Conservation (phyloP, 176 grass and related monocot genomes). For the Avena insularis region DNA sequence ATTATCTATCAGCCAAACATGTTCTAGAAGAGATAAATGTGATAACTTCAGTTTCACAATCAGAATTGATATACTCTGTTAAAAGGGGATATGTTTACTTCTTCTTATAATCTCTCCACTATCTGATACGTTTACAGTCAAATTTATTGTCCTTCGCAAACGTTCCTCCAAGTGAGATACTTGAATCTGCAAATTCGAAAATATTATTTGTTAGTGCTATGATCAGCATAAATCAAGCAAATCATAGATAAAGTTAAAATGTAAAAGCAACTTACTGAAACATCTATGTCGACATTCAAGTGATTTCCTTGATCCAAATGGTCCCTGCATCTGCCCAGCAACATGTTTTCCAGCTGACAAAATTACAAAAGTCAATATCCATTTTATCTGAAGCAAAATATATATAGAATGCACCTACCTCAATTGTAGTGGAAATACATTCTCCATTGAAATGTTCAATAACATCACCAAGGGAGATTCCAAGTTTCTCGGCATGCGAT, state of each 20-base stretch:
- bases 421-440: too few species aligned
- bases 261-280: not conserved
- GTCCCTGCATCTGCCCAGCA: not conserved
- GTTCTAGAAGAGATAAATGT: not conserved
- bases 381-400: too few species aligned
- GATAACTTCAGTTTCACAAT: too few species aligned
- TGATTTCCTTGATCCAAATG: not conserved
- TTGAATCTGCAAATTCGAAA: not conserved
- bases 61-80: not conserved
- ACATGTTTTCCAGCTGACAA: not conserved
- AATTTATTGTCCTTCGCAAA: not conserved
- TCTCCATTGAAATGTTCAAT: too few species aligned
- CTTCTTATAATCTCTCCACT: not conserved
- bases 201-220: not conserved
- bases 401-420: too few species aligned
- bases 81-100: not conserved
- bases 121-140: conserved; percentile 8
- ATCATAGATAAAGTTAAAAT: not conserved
- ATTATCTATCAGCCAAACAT: not conserved
- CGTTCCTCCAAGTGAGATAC: not conserved
- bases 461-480: too few species aligned
- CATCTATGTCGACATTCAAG: not conserved
- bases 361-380: not conserved
- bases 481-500: too few species aligned
- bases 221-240: not conserved